A percentile compares a stretch with the other conserved stretches of the same genome.
Evolutionary conservation across 2,329 filamentous ascomycete species (phyloP).

Genomic region (Geoglossum cookeanum): DNA sequence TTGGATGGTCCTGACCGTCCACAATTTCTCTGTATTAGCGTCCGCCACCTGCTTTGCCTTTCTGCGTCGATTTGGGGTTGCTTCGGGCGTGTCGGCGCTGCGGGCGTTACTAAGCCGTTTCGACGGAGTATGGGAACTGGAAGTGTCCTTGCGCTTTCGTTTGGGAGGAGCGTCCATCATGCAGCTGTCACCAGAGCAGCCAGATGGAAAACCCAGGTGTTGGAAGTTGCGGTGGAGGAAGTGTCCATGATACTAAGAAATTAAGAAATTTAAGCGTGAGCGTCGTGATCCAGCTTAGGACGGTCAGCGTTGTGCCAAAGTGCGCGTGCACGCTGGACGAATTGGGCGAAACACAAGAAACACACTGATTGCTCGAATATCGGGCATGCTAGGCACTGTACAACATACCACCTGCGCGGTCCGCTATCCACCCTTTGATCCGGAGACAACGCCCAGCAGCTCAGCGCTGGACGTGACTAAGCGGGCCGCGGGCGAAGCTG

Average conservation of each 20-base stretch:
- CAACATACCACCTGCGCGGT: background rate
- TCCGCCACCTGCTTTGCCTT: background rate
- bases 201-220: background rate
- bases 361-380: background rate
- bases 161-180: background rate
- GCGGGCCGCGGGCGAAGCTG: background rate
- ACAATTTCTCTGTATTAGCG: background rate
- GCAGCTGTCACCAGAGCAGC: background rate
- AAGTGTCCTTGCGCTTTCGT: background rate
- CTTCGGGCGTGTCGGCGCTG: background rate
- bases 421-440: background rate
- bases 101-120: background rate
- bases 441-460: background rate
- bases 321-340: background rate
- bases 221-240: background rate
- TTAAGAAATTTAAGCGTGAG: background rate
- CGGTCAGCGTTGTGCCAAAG: background rate
- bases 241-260: background rate
- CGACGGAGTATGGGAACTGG: background rate
- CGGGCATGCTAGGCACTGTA: background rate
- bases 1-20: constrained; percentile 3
- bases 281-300: background rate
- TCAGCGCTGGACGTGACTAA: background rate
- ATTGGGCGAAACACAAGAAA: background rate
- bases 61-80: background rate